These are phyloP conservation scores for Gonapodya sp. DNA, from an alignment of 192 early-diverging fungal species.

Conservation along the genomic window DNA sequence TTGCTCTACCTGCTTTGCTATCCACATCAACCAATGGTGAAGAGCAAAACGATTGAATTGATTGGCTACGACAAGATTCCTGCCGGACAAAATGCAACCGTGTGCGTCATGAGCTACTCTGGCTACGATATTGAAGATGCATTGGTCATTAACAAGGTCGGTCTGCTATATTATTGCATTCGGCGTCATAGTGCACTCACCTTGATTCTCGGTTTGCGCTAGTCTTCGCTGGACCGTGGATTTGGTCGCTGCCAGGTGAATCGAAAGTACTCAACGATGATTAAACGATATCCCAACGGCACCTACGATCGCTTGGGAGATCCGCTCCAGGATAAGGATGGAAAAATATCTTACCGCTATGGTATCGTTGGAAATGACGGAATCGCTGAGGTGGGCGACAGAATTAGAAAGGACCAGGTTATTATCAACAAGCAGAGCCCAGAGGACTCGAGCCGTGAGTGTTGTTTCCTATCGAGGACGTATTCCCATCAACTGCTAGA, in stretches of 20 bases:
- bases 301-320: constrained; percentile 72
- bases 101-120: constrained; percentile 94
- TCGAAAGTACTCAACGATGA: constrained; percentile 75
- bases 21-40: constrained; percentile 96
- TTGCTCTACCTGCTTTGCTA: constrained; percentile 92
- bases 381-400: constrained; percentile 75
- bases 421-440: constrained; percentile 86
- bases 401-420: constrained; percentile 55
- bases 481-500: background rate
- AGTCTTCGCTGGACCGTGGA: constrained; percentile 84
- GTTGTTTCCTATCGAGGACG: background rate
- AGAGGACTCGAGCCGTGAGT: constrained; percentile 39
- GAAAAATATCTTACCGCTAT: constrained; percentile 33
- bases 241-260: constrained; percentile 92
- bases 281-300: constrained; percentile 83
- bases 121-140: constrained; percentile 99
- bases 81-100: constrained; percentile 80
- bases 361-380: constrained; percentile 78
- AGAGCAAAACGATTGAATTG: constrained; percentile 93
- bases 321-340: constrained; percentile 18
- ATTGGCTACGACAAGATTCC: constrained; percentile 89
- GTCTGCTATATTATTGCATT: background rate
- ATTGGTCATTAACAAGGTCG: constrained; percentile 78
- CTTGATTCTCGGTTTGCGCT: background rate
- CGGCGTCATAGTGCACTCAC: background rate